Conservation (phyloP, 306 rosid species). For the Cajanus cajan region DNA sequence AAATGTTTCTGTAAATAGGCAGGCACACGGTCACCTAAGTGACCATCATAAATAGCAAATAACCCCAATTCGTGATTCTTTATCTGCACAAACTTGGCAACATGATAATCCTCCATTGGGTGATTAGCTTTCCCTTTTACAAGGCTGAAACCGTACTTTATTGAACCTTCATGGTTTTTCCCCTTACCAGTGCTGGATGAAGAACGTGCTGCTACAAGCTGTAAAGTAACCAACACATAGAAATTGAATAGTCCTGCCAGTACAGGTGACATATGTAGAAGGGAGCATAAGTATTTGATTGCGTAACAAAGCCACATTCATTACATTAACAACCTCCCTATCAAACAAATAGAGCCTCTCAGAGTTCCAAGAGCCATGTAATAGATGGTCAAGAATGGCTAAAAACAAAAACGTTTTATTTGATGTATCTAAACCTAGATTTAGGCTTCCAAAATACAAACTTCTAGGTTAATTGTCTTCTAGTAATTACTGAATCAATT, state of each 20-base stretch:
- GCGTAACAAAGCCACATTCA: neutral
- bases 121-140: constrained; percentile 95
- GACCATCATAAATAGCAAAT: constrained; percentile 95
- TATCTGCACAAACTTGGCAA: constrained; percentile 72
- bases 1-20: constrained; percentile 86
- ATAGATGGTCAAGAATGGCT: constrained; percentile 12
- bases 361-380: constrained; percentile 13
- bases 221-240: constrained; percentile 28
- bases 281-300: constrained; percentile 23
- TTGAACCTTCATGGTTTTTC: constrained; percentile 60
- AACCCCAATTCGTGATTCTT: constrained; percentile 76
- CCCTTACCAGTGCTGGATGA: constrained; percentile 83
- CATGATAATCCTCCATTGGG: constrained; percentile 99
- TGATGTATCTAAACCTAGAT: neutral
- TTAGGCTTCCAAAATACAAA: constrained; percentile 1
- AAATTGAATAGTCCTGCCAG: constrained; percentile 20
- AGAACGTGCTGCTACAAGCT: constrained; percentile 62
- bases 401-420: neutral
- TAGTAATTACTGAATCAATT: neutral
- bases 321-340: neutral
- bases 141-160: constrained; percentile 82
- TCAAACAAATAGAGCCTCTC: constrained; percentile 15
- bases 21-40: constrained; percentile 84
- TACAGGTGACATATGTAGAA: constrained; percentile 15
- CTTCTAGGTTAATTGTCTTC: constrained; percentile 3